These are phyloP conservation scores for Cyclotella atomus DNA, from an alignment of 108 stramenopile species.

Conservation along the genomic window DNA sequence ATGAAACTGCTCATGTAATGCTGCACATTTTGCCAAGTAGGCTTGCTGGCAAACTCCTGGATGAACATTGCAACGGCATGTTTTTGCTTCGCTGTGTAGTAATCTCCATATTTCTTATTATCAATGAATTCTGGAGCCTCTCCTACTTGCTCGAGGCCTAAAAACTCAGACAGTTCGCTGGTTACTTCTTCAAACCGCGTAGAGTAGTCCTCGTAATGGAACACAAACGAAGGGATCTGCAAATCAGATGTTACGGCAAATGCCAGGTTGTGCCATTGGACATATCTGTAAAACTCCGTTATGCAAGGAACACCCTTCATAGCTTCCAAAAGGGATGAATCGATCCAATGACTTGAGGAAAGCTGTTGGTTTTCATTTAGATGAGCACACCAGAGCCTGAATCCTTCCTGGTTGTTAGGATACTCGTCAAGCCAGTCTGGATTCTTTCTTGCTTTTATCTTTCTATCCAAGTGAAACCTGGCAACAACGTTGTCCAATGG, in stretches of 20 bases:
- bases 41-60: slow-evolving; percentile 30
- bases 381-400: slow-evolving; percentile 11
- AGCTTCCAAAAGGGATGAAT: slow-evolving; percentile 28
- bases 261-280: slow-evolving; percentile 57
- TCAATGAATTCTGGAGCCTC: slow-evolving; percentile 24
- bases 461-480: slow-evolving; percentile 49
- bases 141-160: slow-evolving; percentile 44
- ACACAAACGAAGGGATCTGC: slow-evolving; percentile 51
- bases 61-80: slow-evolving; percentile 14
- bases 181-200: slow-evolving; percentile 48
- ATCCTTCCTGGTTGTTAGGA: slow-evolving; percentile 40
- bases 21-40: slow-evolving; percentile 16
- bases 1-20: slow-evolving; percentile 13
- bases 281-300: slow-evolving; percentile 43
- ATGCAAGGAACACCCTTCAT: slow-evolving; percentile 35
- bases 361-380: slow-evolving; percentile 16
- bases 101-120: slow-evolving; percentile 29
- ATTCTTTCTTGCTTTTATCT: slow-evolving; percentile 20
- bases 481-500: slow-evolving; percentile 54
- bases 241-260: slow-evolving; percentile 47
- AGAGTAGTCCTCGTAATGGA: slow-evolving; percentile 81
- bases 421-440: slow-evolving; percentile 32
- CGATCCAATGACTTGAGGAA: slow-evolving; percentile 27
- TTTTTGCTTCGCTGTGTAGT: slow-evolving; percentile 15
- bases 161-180: slow-evolving; percentile 58